A percentile compares a stretch with the other conserved stretches of the same genome.
Conservation (phyloP, 768 basidiomycete species). For the Tylopilus balloui region DNA sequence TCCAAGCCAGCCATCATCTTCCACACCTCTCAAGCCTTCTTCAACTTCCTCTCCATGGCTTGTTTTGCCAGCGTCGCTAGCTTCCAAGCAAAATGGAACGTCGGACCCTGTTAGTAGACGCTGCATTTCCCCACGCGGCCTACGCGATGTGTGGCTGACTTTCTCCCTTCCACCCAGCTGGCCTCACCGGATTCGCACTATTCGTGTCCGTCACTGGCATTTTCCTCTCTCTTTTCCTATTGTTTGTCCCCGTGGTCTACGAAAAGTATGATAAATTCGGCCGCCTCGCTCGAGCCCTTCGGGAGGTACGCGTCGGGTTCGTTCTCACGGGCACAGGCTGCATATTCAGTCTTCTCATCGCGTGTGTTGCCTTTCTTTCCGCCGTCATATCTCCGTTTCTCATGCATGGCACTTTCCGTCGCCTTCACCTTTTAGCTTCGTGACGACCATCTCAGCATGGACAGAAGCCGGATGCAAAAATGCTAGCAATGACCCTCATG, state of each 20-base stretch:
- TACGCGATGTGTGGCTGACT: conserved; percentile 12
- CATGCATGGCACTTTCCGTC: conserved; percentile 7
- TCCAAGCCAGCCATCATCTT: conserved; percentile 78
- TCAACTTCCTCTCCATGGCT: conserved; percentile 89
- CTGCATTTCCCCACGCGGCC: background rate
- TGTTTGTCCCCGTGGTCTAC: conserved; percentile 74
- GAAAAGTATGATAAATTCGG: conserved; percentile 82
- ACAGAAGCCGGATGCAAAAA: conserved; percentile 89
- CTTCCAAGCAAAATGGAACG: conserved; percentile 80
- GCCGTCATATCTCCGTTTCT: conserved; percentile 7
- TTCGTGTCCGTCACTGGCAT: conserved; percentile 75
- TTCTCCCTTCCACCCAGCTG: conserved; percentile 47
- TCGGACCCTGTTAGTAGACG: conserved; percentile 75
- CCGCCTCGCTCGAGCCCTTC: conserved; percentile 73
- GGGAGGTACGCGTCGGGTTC: conserved; percentile 78
- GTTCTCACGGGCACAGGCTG: conserved; percentile 74
- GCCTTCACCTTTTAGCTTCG: conserved; percentile 45
- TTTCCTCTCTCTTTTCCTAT: conserved; percentile 65
- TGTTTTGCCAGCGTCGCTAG: conserved; percentile 86
- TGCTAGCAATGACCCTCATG: conserved; percentile 75
- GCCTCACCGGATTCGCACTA: conserved; percentile 79
- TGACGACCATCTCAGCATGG: conserved; percentile 80
- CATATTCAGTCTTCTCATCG: conserved; percentile 64
- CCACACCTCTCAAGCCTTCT: conserved; percentile 77
- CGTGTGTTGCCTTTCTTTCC: conserved; percentile 47